phyloP scores from a whole-genome alignment of 306 rosid species.

The Cotoneaster glaucophyllus region DNA sequence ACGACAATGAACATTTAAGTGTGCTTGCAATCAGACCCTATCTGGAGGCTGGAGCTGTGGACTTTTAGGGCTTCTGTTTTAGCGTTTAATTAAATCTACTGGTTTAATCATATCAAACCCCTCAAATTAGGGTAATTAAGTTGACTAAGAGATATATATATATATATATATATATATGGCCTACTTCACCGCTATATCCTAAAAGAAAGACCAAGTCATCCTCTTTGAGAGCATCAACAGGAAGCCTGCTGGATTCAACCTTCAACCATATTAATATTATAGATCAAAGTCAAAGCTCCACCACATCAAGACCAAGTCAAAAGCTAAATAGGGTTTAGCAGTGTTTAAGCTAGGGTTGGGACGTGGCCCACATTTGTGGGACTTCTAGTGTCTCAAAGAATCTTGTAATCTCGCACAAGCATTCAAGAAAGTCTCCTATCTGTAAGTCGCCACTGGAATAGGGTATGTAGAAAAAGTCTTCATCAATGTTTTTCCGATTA shows the following conservation, averaged over 20 bases:
- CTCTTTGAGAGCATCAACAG: background rate
- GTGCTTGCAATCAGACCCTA: background rate
- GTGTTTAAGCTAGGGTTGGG: background rate
- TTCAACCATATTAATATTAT: background rate
- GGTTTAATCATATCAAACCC: slow-evolving; percentile 7
- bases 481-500: too few species aligned
- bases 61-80: background rate
- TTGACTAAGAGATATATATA: slow-evolving; percentile 25
- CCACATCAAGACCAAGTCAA: background rate
- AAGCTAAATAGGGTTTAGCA: background rate
- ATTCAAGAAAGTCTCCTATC: background rate
- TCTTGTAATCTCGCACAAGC: background rate
- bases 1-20: background rate
- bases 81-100: background rate
- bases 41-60: background rate
- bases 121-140: slow-evolving; percentile 24
- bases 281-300: background rate
- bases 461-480: too few species aligned
- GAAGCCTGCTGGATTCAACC: background rate
- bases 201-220: background rate
- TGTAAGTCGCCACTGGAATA: too few species aligned
- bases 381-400: background rate
- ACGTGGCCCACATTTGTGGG: background rate
- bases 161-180: too few species aligned
- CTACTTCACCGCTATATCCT: background rate